Percentiles rank a stretch among this genome's conserved stretches.
Conservation (phyloP, 2,329 filamentous ascomycete genomes). For the Chrysosphaeria jannelii region DNA sequence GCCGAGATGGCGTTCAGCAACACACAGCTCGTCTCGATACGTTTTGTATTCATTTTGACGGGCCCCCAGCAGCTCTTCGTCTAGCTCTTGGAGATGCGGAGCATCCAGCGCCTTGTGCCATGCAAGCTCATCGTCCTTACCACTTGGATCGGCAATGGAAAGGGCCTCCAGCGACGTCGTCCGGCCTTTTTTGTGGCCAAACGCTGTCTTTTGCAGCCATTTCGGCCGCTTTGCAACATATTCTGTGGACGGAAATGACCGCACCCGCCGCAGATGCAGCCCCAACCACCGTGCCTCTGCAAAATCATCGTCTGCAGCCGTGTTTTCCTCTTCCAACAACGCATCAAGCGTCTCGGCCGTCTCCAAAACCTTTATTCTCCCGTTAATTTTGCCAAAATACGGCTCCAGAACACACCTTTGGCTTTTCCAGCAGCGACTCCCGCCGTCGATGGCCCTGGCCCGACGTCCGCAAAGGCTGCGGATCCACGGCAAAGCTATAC, state of each 20-base stretch:
- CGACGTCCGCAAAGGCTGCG: constrained; percentile 17
- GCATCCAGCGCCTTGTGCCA: constrained; percentile 5
- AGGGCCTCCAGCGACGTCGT: constrained; percentile 21
- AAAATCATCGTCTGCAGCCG: constrained; percentile 9
- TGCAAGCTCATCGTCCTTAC: constrained; percentile 1
- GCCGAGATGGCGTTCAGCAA: constrained; percentile 55
- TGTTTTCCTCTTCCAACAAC: constrained; percentile 23
- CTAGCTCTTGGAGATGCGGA: constrained; percentile 18
- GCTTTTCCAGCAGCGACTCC: constrained; percentile 37
- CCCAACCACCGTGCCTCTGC: constrained; percentile 26
- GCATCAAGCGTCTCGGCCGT: constrained; percentile 24
- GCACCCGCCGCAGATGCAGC: constrained; percentile 27
- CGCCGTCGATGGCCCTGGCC: constrained; percentile 28
- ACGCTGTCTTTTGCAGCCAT: constrained; percentile 11
- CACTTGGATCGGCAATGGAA: constrained; percentile 9
- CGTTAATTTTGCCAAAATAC: neutral
- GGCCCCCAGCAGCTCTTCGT: constrained; percentile 42
- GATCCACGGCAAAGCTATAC: constrained; percentile 46
- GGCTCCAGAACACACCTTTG: constrained; percentile 17
- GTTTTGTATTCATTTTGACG: constrained; percentile 41
- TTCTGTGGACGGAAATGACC: constrained; percentile 34
- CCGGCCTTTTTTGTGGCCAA: constrained; percentile 9
- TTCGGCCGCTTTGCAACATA: constrained; percentile 21
- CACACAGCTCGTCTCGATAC: constrained; percentile 52
- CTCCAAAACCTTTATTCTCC: constrained; percentile 7